Percentiles rank a stretch among this genome's conserved stretches.
Evolutionary conservation across 768 basidiomycete genomes (phyloP).

Genomic region (Cantharellus anzutake): DNA sequence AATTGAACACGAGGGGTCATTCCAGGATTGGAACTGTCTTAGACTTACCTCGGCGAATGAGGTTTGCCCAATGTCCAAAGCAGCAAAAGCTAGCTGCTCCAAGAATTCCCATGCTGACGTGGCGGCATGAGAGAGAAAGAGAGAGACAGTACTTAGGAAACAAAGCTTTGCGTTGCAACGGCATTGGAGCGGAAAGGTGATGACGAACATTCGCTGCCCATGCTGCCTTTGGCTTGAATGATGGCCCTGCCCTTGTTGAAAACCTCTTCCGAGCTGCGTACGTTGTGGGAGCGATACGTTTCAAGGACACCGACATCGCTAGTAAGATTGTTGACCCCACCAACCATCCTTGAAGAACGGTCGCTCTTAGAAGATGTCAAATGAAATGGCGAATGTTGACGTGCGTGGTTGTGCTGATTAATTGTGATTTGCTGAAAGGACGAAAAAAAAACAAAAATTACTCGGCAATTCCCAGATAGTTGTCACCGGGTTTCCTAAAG

Average conservation of each 20-base stretch:
- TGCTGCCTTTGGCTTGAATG: conserved; percentile 29
- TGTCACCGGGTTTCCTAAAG: no score
- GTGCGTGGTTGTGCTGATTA: no score
- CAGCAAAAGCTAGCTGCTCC: conserved; percentile 62
- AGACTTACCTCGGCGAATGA: conserved; percentile 51
- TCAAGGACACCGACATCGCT: not conserved
- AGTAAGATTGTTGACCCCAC: no score
- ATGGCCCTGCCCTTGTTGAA: conserved; percentile 34
- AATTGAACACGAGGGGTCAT: not conserved
- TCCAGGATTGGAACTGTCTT: not conserved
- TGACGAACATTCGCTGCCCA: conserved; percentile 37
- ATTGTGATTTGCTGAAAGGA: no score
- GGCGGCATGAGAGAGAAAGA: not conserved
- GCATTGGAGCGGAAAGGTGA: not conserved
- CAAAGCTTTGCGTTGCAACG: no score
- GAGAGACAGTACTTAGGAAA: no score
- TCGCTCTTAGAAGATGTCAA: no score
- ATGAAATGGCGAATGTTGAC: no score
- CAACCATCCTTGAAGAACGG: no score
- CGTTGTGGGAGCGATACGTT: conserved; percentile 4
- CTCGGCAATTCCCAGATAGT: no score
- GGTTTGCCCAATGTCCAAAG: conserved; percentile 52
- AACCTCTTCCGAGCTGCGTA: conserved; percentile 30
- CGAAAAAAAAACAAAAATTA: no score
- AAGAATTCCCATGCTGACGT: conserved; percentile 53